These are phyloP conservation scores for Oxytropis ochrocephala DNA, from an alignment of 306 rosid species.

Conservation along the genomic window DNA sequence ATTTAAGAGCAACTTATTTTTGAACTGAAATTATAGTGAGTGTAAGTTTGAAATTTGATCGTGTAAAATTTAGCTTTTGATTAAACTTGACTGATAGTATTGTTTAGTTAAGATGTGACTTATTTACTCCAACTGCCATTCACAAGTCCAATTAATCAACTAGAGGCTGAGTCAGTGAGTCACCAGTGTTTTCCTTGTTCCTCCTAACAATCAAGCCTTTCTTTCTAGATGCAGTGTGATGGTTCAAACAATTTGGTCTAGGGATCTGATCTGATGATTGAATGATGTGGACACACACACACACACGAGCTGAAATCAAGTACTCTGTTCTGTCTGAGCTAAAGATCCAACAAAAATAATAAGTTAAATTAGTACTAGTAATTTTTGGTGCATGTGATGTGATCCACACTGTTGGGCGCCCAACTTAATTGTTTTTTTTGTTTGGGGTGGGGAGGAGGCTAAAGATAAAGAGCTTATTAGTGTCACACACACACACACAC, in stretches of 20 bases:
- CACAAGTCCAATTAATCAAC: too few relatives aligned
- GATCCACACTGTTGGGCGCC: too few relatives aligned
- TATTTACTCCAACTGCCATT: too few relatives aligned
- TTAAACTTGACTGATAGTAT: too few relatives aligned
- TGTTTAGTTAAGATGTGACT: conserved; percentile 10
- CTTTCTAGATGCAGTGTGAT: background rate
- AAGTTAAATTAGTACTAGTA: background rate
- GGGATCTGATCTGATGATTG: conserved; percentile 5
- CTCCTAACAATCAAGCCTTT: too few relatives aligned
- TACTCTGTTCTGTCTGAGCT: background rate
- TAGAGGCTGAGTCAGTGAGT: too few relatives aligned
- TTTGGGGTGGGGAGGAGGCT: background rate
- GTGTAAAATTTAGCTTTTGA: too few relatives aligned
- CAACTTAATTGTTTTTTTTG: too few relatives aligned
- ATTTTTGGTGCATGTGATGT: background rate
- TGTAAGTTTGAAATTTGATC: background rate
- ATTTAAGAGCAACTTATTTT: too few relatives aligned
- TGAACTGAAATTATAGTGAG: background rate
- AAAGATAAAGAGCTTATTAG: background rate
- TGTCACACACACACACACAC: background rate
- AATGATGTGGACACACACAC: background rate
- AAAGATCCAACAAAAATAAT: background rate
- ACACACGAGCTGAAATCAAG: background rate
- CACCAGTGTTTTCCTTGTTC: too few relatives aligned
- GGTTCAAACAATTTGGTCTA: background rate